A percentile compares a stretch with the other conserved stretches of the same genome.
Conservation (phyloP, 164 flowering plant genomes). For the Sedum album region DNA sequence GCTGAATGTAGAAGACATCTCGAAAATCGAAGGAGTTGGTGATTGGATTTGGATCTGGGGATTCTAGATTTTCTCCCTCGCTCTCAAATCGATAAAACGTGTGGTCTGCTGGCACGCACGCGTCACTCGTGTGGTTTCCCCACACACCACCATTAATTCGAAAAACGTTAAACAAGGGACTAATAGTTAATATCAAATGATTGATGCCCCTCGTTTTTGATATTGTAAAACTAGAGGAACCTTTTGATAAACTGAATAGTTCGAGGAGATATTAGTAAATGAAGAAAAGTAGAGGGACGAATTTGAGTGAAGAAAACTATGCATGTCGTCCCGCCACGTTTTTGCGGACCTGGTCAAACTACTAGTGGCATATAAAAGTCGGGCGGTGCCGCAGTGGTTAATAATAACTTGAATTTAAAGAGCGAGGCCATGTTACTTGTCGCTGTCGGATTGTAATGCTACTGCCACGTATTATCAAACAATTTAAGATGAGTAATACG, state of each 20-base stretch:
- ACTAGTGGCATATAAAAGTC: neutral
- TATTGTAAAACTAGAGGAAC: neutral
- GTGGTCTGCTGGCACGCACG: neutral
- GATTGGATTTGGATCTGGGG: neutral
- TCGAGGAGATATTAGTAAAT: neutral
- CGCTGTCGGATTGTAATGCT: too few relatives aligned
- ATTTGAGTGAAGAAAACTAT: neutral
- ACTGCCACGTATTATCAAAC: too few relatives aligned
- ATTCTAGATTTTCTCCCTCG: too few relatives aligned
- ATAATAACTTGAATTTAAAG: neutral
- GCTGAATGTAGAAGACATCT: slow-evolving; percentile 6
- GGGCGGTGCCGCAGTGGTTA: too few relatives aligned
- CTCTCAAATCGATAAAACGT: slow-evolving; percentile 1
- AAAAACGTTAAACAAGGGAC: neutral
- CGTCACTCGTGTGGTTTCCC: neutral
- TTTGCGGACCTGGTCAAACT: too few relatives aligned
- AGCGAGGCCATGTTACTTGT: too few relatives aligned
- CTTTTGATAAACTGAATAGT: neutral
- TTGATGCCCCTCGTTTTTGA: neutral
- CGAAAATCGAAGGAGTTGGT: neutral
- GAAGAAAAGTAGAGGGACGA: neutral
- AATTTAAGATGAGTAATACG: too few relatives aligned
- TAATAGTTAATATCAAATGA: neutral
- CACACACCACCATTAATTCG: neutral
- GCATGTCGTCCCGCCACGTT: neutral